These are phyloP conservation scores for Plasmopara viticola DNA, from an alignment of 352 stramenopile species.

Conservation along the genomic window DNA sequence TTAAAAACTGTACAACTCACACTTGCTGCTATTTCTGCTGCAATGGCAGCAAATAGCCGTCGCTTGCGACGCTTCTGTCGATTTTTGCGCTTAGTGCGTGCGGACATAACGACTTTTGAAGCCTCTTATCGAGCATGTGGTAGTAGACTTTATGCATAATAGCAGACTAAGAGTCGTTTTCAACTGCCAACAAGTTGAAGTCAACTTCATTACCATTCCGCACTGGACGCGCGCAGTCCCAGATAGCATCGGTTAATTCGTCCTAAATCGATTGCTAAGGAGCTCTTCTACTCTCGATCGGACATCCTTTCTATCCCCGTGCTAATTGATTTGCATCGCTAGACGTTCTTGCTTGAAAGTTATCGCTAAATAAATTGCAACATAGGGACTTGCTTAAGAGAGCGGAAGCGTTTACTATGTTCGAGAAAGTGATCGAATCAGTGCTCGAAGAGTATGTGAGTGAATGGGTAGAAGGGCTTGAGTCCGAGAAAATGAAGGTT, in stretches of 20 bases:
- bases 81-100: conserved; percentile 71
- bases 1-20: conserved; percentile 14
- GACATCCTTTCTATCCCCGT: neutral
- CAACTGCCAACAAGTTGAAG: conserved; percentile 25
- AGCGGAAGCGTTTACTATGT: conserved; percentile 34
- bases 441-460: conserved; percentile 83
- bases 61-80: conserved; percentile 65
- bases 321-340: conserved; percentile 1
- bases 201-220: conserved; percentile 25
- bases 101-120: conserved; percentile 32
- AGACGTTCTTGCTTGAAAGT: conserved; percentile 4
- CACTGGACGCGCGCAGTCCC: conserved; percentile 7
- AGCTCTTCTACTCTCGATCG: neutral
- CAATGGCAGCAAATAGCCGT: conserved; percentile 49
- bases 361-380: conserved; percentile 6
- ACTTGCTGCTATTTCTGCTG: conserved; percentile 38
- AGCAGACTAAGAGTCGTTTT: conserved; percentile 10
- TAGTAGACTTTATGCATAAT: conserved; percentile 2
- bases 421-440: conserved; percentile 81
- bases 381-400: neutral
- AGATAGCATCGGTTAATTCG: conserved; percentile 5
- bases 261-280: conserved; percentile 4
- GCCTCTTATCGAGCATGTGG: conserved; percentile 10
- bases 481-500: conserved; percentile 86
- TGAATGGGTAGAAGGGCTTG: conserved; percentile 78